Base-by-base conservation (phyloP, 768 basidiomycete genomes). In the Hemileccinum rubropunctum region DNA sequence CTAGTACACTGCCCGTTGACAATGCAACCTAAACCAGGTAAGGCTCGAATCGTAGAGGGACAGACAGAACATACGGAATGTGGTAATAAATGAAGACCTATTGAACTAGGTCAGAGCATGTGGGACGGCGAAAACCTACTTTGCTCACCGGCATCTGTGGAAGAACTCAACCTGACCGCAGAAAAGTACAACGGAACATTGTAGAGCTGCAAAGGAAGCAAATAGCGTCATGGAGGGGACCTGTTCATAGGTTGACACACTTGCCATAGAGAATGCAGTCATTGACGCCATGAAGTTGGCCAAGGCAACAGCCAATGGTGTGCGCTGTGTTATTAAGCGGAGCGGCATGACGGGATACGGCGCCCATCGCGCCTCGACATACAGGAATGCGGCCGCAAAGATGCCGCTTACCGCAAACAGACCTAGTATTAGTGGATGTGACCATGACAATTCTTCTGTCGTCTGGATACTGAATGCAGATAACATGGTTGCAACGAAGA, bases 301-400 rank as follows among this genome's bases (percentile, higher is more conserved):
- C 43, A 95, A 50, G 5, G 90, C 88, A 26, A 93, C 83, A 11
- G 88, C 86, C 17, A 93, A 68, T 5, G 91, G 91, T 20, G 89
- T 94, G 47, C 93, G 75, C 61, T 84, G 81, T 28, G 76, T 80
- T 30, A 95, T 78, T 48, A 95, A 71, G 45, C 80, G 80, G 54
- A 97, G 70, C 42, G 95, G 95, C 84, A 99, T 87, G 45, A 98
- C 87, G 14, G 97, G 97, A 65, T 87, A 89, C 4, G 80, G 76
- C 3, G 90, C 83, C 74, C 80, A 83, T 56, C 78, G 75, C 49
- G 83, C 82, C 70, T 99, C 95, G 21, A 91, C 89, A 40, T 81
- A 63, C 27, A 95, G 63, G 66, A 99, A 98, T 3, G 74, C 59
- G 6, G 73, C 56, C 10, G 75, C 73, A 45, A 75, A 84, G 18